Base-by-base conservation (phyloP, 1,139 yeast genomes). In the Pichia sp. region DNA sequence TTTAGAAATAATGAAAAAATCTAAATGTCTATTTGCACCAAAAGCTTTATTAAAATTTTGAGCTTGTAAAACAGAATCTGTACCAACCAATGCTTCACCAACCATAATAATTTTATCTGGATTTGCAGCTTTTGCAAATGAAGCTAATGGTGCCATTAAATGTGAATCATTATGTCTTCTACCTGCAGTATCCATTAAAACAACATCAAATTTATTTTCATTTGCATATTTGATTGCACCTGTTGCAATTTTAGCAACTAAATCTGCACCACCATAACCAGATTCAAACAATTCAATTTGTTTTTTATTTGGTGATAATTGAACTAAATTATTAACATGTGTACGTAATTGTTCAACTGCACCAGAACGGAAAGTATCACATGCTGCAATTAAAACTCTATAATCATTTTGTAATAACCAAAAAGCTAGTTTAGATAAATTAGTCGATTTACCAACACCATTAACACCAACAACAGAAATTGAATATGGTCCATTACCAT, bases 41-140 rank as follows among this genome's bases (percentile, higher is more conserved):
- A 93, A 91, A 0, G 97, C 96, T 51, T 78, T 77, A 60, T 91
- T 89, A 65, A 91, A 91, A 59, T 91, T 89, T 42, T 76, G 76
- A 0, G 98, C 98, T 61, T 91, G 98, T 59, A 85, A 87, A 5
- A 91, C 96, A 1, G 96, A 87, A 59, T 91, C 98, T 0, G 97
- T 89, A 18, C 98, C 98, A 2, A 89, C 98, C 35, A 91, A 70
- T 0, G 98, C 98, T 62, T 91, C 98, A 33, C 97, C 98, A 16
- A 91, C 98, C 97, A 91, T 91, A 56, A 91, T 88, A 56, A 91
- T 89, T 64, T 86, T 89, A 63, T 91, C 93, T 1, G 98, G 98
- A 45, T 86, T 76, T 4, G 97, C 97, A 38, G 94, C 89, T 55
- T 85, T 89, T 23, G 96, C 97, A 64, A 91, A 93, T 47, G 91